phyloP scores from a whole-genome alignment of 768 basidiomycete species.

The Chalciporus sphaerocephalus region DNA sequence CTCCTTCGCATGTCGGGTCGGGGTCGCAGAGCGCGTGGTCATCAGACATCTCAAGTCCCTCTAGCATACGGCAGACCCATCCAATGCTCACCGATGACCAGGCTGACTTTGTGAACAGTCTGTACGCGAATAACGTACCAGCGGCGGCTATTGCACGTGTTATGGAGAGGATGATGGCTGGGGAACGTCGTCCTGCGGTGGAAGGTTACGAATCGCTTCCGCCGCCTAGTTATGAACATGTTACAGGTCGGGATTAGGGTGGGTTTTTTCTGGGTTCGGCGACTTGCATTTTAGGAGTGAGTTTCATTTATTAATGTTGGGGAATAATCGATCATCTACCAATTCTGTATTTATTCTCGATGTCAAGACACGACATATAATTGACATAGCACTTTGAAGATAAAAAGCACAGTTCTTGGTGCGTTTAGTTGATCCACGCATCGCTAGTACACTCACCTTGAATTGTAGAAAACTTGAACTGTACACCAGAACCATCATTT shows the following conservation, averaged over 20 bases:
- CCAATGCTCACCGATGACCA: constrained; percentile 16
- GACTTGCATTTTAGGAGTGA: background rate
- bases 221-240: constrained; percentile 14
- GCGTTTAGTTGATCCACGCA: too few relatives aligned
- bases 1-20: background rate
- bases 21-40: background rate
- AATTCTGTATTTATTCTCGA: too few relatives aligned
- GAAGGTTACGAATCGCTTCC: constrained; percentile 9
- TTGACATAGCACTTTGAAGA: too few relatives aligned
- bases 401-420: too few relatives aligned
- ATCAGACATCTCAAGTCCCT: constrained; percentile 2
- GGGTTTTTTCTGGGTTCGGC: background rate
- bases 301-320: background rate
- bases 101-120: constrained; percentile 16
- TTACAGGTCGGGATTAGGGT: background rate
- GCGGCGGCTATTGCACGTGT: constrained; percentile 15
- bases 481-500: too few relatives aligned
- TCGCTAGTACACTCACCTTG: too few relatives aligned
- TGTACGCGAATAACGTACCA: constrained; percentile 15
- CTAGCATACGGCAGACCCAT: constrained; percentile 6
- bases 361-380: too few relatives aligned
- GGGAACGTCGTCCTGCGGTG: constrained; percentile 6
- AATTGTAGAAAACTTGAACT: too few relatives aligned
- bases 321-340: too few relatives aligned
- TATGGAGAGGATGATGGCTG: constrained; percentile 20